A percentile compares a stretch with the other conserved stretches of the same genome.
These are phyloP conservation scores for Backusella circina DNA, from an alignment of 192 early-diverging fungal species.

Conservation along the genomic window DNA sequence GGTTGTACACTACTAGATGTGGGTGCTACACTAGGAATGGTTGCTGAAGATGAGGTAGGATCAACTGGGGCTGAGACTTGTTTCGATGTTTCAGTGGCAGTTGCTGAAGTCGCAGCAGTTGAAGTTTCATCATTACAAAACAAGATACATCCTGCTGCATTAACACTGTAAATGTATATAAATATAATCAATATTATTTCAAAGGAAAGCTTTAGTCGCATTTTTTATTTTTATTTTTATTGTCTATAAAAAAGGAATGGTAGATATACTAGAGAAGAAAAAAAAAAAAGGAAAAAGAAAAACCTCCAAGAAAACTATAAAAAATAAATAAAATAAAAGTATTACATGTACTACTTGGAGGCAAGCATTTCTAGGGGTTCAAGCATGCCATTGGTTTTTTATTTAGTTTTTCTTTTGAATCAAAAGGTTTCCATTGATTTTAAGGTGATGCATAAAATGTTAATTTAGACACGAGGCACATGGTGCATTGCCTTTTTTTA, in stretches of 20 bases:
- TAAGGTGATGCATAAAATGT: slow-evolving; percentile 3
- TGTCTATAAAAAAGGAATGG: background rate
- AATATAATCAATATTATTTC: background rate
- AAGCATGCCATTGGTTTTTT: slow-evolving; percentile 4
- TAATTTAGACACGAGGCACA: background rate
- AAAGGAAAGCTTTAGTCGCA: background rate
- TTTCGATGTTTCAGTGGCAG: background rate
- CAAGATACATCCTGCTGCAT: background rate
- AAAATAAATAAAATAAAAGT: slow-evolving; percentile 3
- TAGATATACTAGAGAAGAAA: background rate
- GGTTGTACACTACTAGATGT: background rate
- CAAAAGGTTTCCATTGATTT: background rate
- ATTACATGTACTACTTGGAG: background rate
- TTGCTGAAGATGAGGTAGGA: background rate
- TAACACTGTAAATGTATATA: background rate
- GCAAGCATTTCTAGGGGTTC: background rate
- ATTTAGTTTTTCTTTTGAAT: background rate
- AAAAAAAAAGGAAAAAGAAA: background rate
- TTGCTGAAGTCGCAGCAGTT: background rate
- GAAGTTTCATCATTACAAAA: background rate
- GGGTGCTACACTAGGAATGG: background rate
- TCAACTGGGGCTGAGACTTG: background rate
- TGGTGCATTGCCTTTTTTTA: background rate
- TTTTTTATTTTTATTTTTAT: background rate
- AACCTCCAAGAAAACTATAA: background rate